Evolutionary conservation across 768 basidiomycete species (phyloP), one percentile per base, ranked within the genome.

Genomic region (Suillus subaureus): DNA sequence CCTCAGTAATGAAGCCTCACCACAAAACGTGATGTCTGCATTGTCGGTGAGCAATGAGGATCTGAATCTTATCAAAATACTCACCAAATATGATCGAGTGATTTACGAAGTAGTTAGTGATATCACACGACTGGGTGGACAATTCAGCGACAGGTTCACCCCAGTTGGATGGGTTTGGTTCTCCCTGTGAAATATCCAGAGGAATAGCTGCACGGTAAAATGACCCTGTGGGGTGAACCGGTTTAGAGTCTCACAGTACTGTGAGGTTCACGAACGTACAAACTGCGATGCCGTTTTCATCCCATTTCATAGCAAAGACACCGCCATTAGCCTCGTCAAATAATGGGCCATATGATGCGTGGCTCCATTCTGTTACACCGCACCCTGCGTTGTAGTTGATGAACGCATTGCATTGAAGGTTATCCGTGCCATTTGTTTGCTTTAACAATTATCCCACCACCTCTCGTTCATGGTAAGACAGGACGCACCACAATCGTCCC

Each of bases 241-340:
- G 54, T 51, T 8, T 13, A 47, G 47, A 60, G 35, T 15, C 47
- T 64, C 49, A 26, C 31, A 12, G 47, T 57, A 43, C 57, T 26
- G 64, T 1, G 40, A 42, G 58, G 18, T 18, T 33, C 31, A 13
- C 51, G 31, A n/a, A 81, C 91, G 74, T 67, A 93, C 92, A 93
- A 68, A 92, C 84, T 47, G 87, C 85, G 64, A 94, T 92, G 2
- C 88, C 87, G 66, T 81, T 82, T 65, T 87, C 84, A 71, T 94
- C 91, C 94, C 94, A 96, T 70, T 91, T 90, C 91, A 94, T 93
- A 1, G 88, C 93, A 73, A 93, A 95, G 3, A 94, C 88, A 4
- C 94, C 94, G 6, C 94, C 94, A 12, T 90, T 86, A 71, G 86
- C 87, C 1, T 83, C 82, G 67, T 95, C 94, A 73, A 95, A 95